These are phyloP conservation scores for Fulvia fulva DNA, from an alignment of 2,329 filamentous ascomycete genomes.

Conservation along the genomic window DNA sequence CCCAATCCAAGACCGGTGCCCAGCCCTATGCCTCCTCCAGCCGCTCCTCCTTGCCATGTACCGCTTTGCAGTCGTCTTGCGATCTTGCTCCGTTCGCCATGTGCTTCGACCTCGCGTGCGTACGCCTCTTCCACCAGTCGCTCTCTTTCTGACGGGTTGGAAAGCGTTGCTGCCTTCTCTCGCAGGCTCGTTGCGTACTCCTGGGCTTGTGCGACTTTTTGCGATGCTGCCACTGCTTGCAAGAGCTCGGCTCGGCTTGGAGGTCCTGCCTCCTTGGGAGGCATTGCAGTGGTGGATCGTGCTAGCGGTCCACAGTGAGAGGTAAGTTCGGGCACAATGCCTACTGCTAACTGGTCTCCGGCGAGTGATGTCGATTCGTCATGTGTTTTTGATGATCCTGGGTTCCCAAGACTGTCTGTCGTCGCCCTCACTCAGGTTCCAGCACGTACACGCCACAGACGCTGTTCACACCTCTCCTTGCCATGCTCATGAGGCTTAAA, in stretches of 20 bases:
- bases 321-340: too few species aligned
- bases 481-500: neutral
- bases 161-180: constrained; percentile 19
- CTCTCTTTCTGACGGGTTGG: constrained; percentile 27
- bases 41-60: constrained; percentile 40
- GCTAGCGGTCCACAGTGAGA: too few species aligned
- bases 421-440: neutral
- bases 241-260: constrained; percentile 13
- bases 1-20: constrained; percentile 41
- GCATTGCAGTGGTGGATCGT: neutral
- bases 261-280: neutral
- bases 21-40: constrained; percentile 42
- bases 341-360: neutral
- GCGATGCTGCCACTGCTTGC: constrained; percentile 21
- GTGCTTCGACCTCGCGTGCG: constrained; percentile 30
- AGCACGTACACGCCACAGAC: neutral
- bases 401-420: neutral
- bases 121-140: constrained; percentile 30
- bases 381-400: neutral
- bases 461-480: neutral
- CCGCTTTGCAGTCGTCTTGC: constrained; percentile 30
- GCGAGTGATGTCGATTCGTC: neutral
- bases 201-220: constrained; percentile 23
- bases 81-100: constrained; percentile 27
- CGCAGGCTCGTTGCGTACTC: constrained; percentile 19